Evolutionary conservation across 2,329 filamentous ascomycete genomes (phyloP), one percentile per base, ranked within the genome.

Genomic region (Hymenoscyphus salicellus): DNA sequence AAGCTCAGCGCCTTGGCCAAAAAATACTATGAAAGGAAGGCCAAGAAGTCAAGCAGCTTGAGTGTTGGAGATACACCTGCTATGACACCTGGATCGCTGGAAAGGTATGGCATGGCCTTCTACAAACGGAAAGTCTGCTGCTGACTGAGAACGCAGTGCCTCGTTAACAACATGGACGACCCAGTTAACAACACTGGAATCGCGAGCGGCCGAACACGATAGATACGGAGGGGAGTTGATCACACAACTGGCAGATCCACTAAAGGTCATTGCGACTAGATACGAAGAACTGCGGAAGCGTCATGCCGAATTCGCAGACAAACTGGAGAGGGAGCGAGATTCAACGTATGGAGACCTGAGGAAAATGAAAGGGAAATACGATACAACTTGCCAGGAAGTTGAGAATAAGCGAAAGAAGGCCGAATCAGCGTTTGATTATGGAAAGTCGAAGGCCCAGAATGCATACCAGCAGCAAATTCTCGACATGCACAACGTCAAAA

Each of bases 401-500:
- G 95, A 99, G 80, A 91, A 88, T 70, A 89, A 90, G 77, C 89
- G 95, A 73, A 98, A 97, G 81, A 99, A 99, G 83, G 88, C 90
- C 60, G 95, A 99, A 74, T 90, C 90, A 57, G 88, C 93, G n/a
- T 96, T 95, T 74, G 94, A 98, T 70, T 83, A 88, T 72, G 81
- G 85, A 77, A 97, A 97, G 79, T 81, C 86, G 68, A 99, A 97
- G 80, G 93, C 94, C 7, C 91, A 97, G 75, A 89, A 87, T 75
- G 88, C 92, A 43, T 99, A 96, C 78, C 92, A 96, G 74, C 92
- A 97, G 75, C 94, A 98, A 77, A 83, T 96, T 66, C 80, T 89
- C 66, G 95, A 99, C 72, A 98, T 98, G 95, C 91, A 95, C 79
- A 99, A 99, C 76, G 85, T 90, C 77, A 99, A 99, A 82, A 99